Base-by-base conservation (phyloP, 164 flowering plant species). In the Euptelea pleiosperma region DNA sequence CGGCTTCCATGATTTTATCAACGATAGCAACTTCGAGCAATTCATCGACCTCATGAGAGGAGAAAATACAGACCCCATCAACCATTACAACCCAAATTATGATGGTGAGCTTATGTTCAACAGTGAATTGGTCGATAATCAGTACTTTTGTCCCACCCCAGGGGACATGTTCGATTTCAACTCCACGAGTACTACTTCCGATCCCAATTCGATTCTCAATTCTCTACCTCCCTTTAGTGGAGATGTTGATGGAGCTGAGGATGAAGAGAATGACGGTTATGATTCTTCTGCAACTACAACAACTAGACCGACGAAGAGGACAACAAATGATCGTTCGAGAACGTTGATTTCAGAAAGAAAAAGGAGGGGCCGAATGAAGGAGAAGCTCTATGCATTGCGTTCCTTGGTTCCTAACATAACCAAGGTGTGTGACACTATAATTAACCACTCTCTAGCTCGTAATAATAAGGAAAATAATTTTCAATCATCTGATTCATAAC, bases 351-450 rank as follows among this genome's bases (percentile, higher is more conserved):
- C 88, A 0, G 98, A 92, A 73, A 44, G 89, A 22, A 66, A 71
- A 67, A 77, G 98, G 65, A 80, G 96, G 44, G 83, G 85, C 0
- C 55, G 86, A 50, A 85, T 89, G 95, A 89, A 87, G 83, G 96
- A 92, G 54, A 89, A 79, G 72, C 89, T 89, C 55, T 85, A 81
- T 25, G 82, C 86, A 0, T 72, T 92, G 64, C 84, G 98, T 6
- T 58, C 98, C 26, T 68, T 92, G 66, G 96, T 89, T 65, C 96
- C 96, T 10, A 87, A 83, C 64, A 92, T 89, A 33, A 82, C 96
- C 2, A 89, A 85, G 95, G 98, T 89, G 44, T 36, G 43, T 52
- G 7, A 15, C 15, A 19, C 14, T 0, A 10, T 4, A 10, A 14
- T 0, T 58, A 30, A 15, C 10, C 19, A 15, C 3, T 52, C 16